These are phyloP conservation scores for Globisporangium alternatum DNA, from an alignment of 352 stramenopile genomes.

Conservation along the genomic window DNA sequence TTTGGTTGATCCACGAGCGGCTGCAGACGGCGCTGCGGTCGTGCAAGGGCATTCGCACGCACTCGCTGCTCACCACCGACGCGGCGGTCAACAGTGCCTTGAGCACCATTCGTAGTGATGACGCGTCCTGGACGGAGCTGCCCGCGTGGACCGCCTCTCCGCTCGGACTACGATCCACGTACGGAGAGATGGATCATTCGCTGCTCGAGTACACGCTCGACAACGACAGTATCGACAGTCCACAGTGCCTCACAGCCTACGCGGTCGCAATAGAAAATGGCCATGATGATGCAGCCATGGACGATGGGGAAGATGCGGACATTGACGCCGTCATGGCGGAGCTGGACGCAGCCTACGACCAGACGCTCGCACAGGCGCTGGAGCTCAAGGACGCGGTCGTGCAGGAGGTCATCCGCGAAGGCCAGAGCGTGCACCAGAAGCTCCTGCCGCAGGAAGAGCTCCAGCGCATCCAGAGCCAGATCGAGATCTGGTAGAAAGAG, in stretches of 20 bases:
- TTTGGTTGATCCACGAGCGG: slow-evolving; percentile 25
- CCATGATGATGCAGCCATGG: slow-evolving; percentile 12
- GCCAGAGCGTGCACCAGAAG: slow-evolving; percentile 34
- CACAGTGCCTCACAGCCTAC: slow-evolving; percentile 28
- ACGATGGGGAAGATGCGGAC: slow-evolving; percentile 31
- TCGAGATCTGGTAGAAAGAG: slow-evolving; percentile 66
- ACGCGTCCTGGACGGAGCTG: slow-evolving; percentile 35
- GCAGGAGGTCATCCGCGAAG: slow-evolving; percentile 47
- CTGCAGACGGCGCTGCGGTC: slow-evolving; percentile 35
- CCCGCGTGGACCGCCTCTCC: slow-evolving; percentile 38
- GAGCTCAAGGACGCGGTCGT: slow-evolving; percentile 40
- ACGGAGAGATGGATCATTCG: slow-evolving; percentile 19
- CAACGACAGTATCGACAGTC: slow-evolving; percentile 33
- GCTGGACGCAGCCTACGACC: slow-evolving; percentile 48
- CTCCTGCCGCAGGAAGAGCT: slow-evolving; percentile 69
- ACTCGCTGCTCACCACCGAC: slow-evolving; percentile 30
- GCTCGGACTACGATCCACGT: slow-evolving; percentile 43
- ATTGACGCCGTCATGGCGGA: slow-evolving; percentile 51
- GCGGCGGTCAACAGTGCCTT: slow-evolving; percentile 16
- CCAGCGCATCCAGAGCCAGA: slow-evolving; percentile 68
- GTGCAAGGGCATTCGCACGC: slow-evolving; percentile 53
- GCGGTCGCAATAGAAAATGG: slow-evolving; percentile 28
- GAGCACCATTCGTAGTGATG: slow-evolving; percentile 2
- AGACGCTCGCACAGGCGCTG: slow-evolving; percentile 29
- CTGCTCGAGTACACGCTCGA: slow-evolving; percentile 42